These are phyloP conservation scores for Bolboschoenoplectus hybrid DNA, from an alignment of 202 grass and related monocot species.

Conservation along the genomic window DNA sequence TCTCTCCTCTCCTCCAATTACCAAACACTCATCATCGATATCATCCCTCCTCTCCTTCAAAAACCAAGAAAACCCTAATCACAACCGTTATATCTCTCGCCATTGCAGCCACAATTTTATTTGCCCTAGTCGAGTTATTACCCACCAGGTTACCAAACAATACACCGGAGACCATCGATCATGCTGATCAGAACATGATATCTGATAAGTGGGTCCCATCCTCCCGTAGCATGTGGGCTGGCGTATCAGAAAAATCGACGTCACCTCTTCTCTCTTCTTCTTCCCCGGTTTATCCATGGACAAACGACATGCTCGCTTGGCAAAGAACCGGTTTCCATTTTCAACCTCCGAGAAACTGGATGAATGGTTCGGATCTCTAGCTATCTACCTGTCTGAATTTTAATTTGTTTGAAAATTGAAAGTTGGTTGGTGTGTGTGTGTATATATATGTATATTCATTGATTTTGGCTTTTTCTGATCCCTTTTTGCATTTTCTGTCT, in stretches of 20 bases:
- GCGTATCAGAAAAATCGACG: conserved; percentile 83
- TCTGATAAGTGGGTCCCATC: conserved; percentile 24
- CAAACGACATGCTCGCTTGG: conserved; percentile 80
- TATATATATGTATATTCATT: background rate
- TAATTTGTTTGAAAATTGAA: conserved; percentile 2
- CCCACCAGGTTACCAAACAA: background rate
- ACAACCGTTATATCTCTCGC: conserved; percentile 42
- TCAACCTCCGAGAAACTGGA: conserved; percentile 89
- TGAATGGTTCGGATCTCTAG: conserved; percentile 69
- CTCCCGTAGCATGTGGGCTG: conserved; percentile 50
- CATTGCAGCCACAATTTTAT: conserved; percentile 45
- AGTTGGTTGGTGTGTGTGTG: background rate
- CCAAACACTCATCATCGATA: conserved; percentile 18
- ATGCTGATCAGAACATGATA: conserved; percentile 5
- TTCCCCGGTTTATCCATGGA: conserved; percentile 54
- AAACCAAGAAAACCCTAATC: background rate
- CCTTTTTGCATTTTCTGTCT: conserved; percentile 13
- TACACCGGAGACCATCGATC: background rate
- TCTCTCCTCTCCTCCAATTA: conserved; percentile 28
- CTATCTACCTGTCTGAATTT: conserved; percentile 14
- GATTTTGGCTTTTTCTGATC: conserved; percentile 21
- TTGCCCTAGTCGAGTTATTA: conserved; percentile 44
- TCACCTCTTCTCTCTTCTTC: conserved; percentile 39
- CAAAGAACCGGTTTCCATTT: conserved; percentile 93
- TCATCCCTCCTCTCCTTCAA: background rate